Conservation (phyloP, 331 rosid genomes). For the Ulmus americana region DNA sequence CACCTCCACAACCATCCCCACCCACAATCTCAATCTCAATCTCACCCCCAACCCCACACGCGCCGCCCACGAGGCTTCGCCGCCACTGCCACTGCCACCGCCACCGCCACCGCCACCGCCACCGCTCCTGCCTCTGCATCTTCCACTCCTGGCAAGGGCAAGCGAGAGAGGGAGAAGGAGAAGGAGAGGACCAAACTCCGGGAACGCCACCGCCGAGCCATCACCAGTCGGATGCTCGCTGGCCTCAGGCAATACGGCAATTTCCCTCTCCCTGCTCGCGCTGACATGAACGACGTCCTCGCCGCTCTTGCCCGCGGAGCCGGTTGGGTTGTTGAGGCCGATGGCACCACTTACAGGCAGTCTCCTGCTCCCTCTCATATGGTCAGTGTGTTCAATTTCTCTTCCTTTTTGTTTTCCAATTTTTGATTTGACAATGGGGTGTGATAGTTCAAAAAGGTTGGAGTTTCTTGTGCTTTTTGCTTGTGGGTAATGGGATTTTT, state of each 20-base stretch:
- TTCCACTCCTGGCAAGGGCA: constrained; percentile 42
- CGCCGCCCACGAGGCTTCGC: constrained; percentile 97
- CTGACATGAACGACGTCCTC: constrained; percentile 95
- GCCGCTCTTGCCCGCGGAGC: constrained; percentile 97
- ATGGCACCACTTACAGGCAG: constrained; percentile 81
- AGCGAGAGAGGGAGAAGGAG: constrained; percentile 88
- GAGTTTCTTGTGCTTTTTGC: background rate
- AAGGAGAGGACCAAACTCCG: constrained; percentile 96
- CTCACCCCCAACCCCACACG: constrained; percentile 37
- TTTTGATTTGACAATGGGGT: background rate
- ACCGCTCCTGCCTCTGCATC: constrained; percentile 10
- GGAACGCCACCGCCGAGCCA: constrained; percentile 97
- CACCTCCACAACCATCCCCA: constrained; percentile 10
- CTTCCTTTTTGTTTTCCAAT: background rate
- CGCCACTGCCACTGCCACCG: constrained; percentile 35
- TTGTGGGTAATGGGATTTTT: background rate
- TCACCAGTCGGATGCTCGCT: constrained; percentile 91
- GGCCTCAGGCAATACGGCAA: constrained; percentile 95
- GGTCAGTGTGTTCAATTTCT: constrained; percentile 27
- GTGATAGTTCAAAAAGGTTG: no score
- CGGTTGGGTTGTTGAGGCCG: constrained; percentile 88
- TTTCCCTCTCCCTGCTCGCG: constrained; percentile 95
- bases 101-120: constrained; percentile 27
- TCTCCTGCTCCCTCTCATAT: constrained; percentile 59
- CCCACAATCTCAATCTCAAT: constrained; percentile 23